Conservation (phyloP, 495 filamentous ascomycete genomes). For the Apodospora peruviana region DNA sequence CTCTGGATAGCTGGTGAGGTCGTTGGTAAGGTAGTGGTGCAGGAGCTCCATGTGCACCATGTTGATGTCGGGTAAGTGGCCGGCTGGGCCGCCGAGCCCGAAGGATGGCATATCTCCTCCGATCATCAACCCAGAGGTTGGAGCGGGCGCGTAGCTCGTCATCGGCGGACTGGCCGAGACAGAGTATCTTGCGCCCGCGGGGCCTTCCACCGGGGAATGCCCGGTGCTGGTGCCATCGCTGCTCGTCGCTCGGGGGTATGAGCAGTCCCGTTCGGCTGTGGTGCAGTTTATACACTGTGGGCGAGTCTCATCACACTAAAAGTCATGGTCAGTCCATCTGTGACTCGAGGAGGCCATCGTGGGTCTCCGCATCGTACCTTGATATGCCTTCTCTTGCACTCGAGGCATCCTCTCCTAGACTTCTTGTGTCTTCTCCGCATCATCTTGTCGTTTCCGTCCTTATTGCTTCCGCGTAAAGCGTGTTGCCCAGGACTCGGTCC, state of each 20-base stretch:
- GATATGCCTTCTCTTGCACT: constrained; percentile 54
- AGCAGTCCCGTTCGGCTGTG: constrained; percentile 24
- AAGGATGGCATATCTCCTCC: background rate
- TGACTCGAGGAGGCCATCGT: too few relatives aligned
- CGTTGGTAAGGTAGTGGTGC: constrained; percentile 22
- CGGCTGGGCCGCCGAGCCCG: constrained; percentile 6
- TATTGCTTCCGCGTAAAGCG: background rate
- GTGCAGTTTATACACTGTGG: constrained; percentile 30
- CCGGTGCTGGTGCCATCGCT: background rate
- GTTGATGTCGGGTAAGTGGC: constrained; percentile 10
- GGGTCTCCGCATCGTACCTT: constrained; percentile 37
- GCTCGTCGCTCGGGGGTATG: constrained; percentile 13
- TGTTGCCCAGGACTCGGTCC: background rate
- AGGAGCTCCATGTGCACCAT: constrained; percentile 31
- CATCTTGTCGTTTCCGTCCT: constrained; percentile 9
- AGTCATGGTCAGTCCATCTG: background rate
- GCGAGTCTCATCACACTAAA: constrained; percentile 29
- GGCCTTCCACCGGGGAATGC: constrained; percentile 3
- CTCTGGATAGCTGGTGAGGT: constrained; percentile 4
- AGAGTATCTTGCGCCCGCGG: constrained; percentile 6
- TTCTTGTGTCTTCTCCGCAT: constrained; percentile 47
- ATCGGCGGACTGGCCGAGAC: background rate
- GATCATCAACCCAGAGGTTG: background rate
- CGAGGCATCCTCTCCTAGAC: constrained; percentile 51
- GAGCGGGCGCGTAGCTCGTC: background rate